Evolutionary conservation across 2,329 filamentous ascomycete species (phyloP).

Genomic region (Tothia fuscella): DNA sequence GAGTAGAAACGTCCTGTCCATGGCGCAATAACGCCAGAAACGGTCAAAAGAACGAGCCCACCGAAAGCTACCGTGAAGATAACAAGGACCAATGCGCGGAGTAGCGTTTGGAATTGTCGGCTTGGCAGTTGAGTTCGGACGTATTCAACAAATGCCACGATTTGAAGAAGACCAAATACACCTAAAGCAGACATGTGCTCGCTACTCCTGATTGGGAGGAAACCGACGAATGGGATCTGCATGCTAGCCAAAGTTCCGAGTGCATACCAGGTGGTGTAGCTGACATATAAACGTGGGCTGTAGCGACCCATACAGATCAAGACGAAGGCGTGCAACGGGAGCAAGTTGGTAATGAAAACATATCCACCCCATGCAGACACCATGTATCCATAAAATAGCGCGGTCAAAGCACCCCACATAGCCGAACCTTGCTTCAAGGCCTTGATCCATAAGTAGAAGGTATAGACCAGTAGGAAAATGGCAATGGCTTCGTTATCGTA

Average conservation of each 20-base stretch:
- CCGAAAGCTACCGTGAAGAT: slow-evolving; percentile 63
- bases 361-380: slow-evolving; percentile 99
- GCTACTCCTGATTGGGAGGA: slow-evolving; percentile 89
- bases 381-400: slow-evolving; percentile 99
- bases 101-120: slow-evolving; percentile 87
- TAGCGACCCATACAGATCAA: slow-evolving; percentile 95
- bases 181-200: slow-evolving; percentile 97
- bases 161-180: slow-evolving; percentile 89
- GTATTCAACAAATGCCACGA: slow-evolving; percentile 86
- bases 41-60: slow-evolving; percentile 70
- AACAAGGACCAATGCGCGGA: slow-evolving; percentile 61
- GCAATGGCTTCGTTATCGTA: slow-evolving; percentile 99
- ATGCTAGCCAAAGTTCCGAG: slow-evolving; percentile 93
- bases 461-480: slow-evolving; percentile 96
- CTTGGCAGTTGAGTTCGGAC: slow-evolving; percentile 77
- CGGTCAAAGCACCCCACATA: slow-evolving; percentile 89
- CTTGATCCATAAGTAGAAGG: slow-evolving; percentile 99
- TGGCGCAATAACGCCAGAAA: slow-evolving; percentile 83
- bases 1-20: slow-evolving; percentile 99
- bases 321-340: slow-evolving; percentile 87
- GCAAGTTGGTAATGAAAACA: slow-evolving; percentile 96
- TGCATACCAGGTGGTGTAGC: slow-evolving; percentile 97
- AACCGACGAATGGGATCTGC: slow-evolving; percentile 98
- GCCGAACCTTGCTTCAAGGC: slow-evolving; percentile 92
- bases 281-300: slow-evolving; percentile 86